Evolutionary conservation across 768 basidiomycete genomes (phyloP).

Genomic region (Trametes cingulata): DNA sequence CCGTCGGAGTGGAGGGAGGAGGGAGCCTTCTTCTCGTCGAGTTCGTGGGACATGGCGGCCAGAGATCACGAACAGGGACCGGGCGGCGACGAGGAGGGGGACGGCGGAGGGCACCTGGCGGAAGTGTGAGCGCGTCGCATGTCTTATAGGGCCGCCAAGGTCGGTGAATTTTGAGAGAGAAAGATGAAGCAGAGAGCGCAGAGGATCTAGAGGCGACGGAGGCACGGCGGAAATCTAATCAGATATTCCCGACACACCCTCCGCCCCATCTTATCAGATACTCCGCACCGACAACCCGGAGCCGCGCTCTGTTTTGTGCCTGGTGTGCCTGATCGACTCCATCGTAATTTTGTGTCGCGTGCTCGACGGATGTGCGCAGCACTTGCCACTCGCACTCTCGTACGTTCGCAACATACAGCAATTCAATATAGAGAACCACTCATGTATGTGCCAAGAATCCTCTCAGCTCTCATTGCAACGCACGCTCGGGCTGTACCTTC

Average conservation of each 20-base stretch:
- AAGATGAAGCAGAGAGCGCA: background rate
- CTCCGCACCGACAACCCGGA: background rate
- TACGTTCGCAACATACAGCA: too few species aligned
- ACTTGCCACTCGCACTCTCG: too few species aligned
- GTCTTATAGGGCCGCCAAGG: background rate
- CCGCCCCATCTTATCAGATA: slow-evolving; percentile 7
- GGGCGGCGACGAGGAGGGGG: background rate
- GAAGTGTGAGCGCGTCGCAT: background rate
- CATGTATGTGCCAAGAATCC: too few species aligned
- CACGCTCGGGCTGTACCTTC: too few species aligned
- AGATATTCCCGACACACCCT: background rate
- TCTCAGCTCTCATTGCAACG: too few species aligned
- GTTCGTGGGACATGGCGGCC: slow-evolving; percentile 6
- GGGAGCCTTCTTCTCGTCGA: background rate
- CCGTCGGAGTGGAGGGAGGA: background rate
- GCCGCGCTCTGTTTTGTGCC: background rate
- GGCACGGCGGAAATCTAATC: slow-evolving; percentile 1
- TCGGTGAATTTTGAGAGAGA: background rate
- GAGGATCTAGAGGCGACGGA: background rate
- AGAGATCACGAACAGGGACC: background rate
- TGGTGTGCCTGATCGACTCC: slow-evolving; percentile 1
- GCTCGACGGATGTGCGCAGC: background rate
- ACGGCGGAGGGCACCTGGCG: background rate
- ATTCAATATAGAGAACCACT: too few species aligned
- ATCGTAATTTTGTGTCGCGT: background rate